A percentile compares a stretch with the other conserved stretches of the same genome.
Evolutionary conservation across 352 stramenopile species (phyloP).

Genomic region (Phytophthora colocasiae): DNA sequence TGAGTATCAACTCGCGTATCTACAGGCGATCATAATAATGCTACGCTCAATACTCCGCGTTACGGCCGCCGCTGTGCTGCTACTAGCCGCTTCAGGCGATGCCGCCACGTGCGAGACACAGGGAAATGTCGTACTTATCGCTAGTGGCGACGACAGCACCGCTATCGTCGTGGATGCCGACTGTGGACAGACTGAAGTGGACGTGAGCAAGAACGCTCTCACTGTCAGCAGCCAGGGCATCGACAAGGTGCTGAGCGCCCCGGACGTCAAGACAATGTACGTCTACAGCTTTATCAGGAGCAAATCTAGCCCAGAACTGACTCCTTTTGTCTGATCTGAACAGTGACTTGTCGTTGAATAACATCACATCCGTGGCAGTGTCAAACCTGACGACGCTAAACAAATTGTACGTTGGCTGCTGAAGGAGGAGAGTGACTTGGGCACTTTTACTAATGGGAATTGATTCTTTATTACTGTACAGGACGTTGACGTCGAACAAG

Average conservation of each 20-base stretch:
- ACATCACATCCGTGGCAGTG: conserved; percentile 49
- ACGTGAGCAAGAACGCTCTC: conserved; percentile 45
- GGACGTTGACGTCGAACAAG: conserved; percentile 58
- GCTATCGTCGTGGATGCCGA: conserved; percentile 45
- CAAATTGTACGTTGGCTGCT: conserved; percentile 44
- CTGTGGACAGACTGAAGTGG: conserved; percentile 44
- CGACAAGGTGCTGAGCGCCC: conserved; percentile 53
- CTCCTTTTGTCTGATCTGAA: conserved; percentile 16
- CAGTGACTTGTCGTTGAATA: conserved; percentile 61
- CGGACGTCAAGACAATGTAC: conserved; percentile 57
- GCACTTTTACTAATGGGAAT: background rate
- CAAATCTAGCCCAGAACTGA: conserved; percentile 1
- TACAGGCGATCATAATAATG: background rate
- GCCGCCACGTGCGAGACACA: conserved; percentile 40
- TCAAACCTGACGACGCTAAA: conserved; percentile 36
- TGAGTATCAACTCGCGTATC: background rate
- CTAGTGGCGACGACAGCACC: conserved; percentile 34
- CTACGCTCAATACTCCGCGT: conserved; percentile 11
- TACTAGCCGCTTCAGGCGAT: conserved; percentile 7
- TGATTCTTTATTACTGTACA: conserved; percentile 22
- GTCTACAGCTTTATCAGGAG: conserved; percentile 2
- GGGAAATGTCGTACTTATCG: conserved; percentile 51
- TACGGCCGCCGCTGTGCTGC: conserved; percentile 3
- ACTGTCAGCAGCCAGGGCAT: conserved; percentile 51
- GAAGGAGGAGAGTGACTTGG: no score